These are phyloP conservation scores for Phlyctochytrium planicorne DNA, from an alignment of 192 early-diverging fungal species.

Conservation along the genomic window DNA sequence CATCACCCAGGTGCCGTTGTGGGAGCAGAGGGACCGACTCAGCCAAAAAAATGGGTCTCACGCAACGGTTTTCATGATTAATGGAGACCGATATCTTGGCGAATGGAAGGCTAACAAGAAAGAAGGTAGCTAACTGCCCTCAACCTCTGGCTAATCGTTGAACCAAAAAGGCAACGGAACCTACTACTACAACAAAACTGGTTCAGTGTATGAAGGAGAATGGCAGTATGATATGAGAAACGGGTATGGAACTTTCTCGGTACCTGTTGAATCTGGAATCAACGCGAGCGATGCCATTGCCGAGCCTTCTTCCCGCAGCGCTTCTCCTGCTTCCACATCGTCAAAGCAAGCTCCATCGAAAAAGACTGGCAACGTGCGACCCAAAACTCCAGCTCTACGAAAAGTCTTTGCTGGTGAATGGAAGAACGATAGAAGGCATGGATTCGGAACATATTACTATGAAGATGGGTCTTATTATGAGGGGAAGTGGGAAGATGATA, in stretches of 20 bases:
- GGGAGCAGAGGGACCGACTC: conserved; percentile 53
- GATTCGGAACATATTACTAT: conserved; percentile 56
- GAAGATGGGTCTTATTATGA: conserved; percentile 54
- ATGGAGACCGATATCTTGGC: conserved; percentile 59
- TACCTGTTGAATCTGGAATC: conserved; percentile 25
- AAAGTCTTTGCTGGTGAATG: conserved; percentile 61
- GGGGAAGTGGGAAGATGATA: conserved; percentile 51
- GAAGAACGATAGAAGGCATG: conserved; percentile 48
- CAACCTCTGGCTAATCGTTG: not conserved
- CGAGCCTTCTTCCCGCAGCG: conserved; percentile 1
- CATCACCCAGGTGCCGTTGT: conserved; percentile 39
- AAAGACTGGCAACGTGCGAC: not conserved
- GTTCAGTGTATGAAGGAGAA: conserved; percentile 58
- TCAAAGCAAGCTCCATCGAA: not conserved
- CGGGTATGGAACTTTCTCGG: conserved; percentile 57
- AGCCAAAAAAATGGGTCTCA: conserved; percentile 54
- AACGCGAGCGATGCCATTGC: not conserved
- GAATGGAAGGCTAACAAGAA: conserved; percentile 58
- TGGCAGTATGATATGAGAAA: conserved; percentile 45
- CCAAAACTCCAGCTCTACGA: conserved; percentile 24
- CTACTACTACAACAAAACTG: conserved; percentile 47
- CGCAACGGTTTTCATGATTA: conserved; percentile 57
- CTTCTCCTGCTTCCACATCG: not conserved
- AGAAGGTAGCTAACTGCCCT: conserved; percentile 37
- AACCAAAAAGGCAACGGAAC: conserved; percentile 51